These are phyloP conservation scores for Saccharomyces kudriavzevii DNA, from an alignment of 805 yeast species.

Conservation along the genomic window DNA sequence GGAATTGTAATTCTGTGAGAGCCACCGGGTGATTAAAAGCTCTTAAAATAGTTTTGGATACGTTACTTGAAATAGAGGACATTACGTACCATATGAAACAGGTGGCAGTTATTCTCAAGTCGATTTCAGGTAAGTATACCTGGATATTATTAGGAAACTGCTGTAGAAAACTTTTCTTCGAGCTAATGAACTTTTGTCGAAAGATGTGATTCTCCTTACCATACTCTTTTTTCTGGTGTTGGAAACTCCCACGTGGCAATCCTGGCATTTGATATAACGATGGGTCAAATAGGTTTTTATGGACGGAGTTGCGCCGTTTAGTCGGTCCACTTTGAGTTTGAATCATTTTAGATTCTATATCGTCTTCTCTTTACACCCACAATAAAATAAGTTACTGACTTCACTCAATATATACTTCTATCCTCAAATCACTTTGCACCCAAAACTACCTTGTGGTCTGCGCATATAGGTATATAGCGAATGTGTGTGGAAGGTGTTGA, in stretches of 20 bases:
- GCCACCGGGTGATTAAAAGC: conserved; percentile 76
- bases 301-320: conserved; percentile 13
- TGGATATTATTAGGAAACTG: conserved; percentile 10
- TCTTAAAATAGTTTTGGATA: conserved; percentile 68
- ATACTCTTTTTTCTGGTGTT: not conserved
- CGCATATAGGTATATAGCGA: not conserved
- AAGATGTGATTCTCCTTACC: not conserved
- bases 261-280: conserved; percentile 12
- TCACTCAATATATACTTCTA: not conserved
- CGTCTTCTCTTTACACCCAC: not conserved
- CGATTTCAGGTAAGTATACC: conserved; percentile 28
- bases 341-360: not conserved
- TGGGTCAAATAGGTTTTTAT: conserved; percentile 21
- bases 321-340: conserved; percentile 5
- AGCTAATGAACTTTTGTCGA: not conserved
- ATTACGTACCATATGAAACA: conserved; percentile 76
- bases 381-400: not conserved
- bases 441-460: not conserved
- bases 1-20: conserved; percentile 79
- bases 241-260: conserved; percentile 9
- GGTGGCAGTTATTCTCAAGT: conserved; percentile 39
- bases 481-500: not conserved
- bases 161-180: conserved; percentile 6
- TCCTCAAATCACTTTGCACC: not conserved
- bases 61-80: conserved; percentile 73